Conservation (phyloP, 192 early-diverging fungal species). For the Coemansia sp. region DNA sequence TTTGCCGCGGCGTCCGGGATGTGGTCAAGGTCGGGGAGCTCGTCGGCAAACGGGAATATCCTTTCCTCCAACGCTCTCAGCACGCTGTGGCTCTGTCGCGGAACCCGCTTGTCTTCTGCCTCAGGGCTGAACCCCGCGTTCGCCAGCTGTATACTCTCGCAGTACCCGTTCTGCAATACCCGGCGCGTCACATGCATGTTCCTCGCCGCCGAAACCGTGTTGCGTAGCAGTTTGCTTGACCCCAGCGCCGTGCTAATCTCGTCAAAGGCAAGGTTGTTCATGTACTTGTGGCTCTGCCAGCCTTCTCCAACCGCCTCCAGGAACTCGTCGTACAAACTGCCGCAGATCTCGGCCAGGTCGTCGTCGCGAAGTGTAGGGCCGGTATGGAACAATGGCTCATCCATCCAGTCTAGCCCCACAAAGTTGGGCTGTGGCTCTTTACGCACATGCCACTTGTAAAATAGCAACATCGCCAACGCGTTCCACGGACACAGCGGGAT, state of each 20-base stretch:
- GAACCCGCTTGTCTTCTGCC: not conserved
- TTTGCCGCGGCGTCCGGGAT: not conserved
- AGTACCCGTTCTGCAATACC: slow-evolving; percentile 11
- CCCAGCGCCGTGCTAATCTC: slow-evolving; percentile 1
- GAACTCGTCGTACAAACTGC: slow-evolving; percentile 24
- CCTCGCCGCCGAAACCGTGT: slow-evolving; percentile 1
- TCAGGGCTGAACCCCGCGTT: slow-evolving; percentile 16
- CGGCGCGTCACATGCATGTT: slow-evolving; percentile 15
- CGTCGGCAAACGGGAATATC: slow-evolving; percentile 39
- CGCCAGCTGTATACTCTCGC: slow-evolving; percentile 7
- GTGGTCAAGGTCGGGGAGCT: slow-evolving; percentile 8
- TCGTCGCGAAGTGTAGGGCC: slow-evolving; percentile 7
- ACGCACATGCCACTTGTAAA: slow-evolving; percentile 39
- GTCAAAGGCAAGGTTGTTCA: not conserved
- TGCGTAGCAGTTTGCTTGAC: not conserved
- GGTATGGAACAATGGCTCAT: slow-evolving; percentile 28
- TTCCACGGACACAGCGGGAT: slow-evolving; percentile 45
- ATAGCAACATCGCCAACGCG: slow-evolving; percentile 32
- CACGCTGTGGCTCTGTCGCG: slow-evolving; percentile 5
- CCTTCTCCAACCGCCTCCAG: not conserved
- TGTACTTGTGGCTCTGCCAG: slow-evolving; percentile 16
- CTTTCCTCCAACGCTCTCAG: not conserved
- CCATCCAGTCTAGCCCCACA: slow-evolving; percentile 19
- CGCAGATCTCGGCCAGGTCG: slow-evolving; percentile 16
- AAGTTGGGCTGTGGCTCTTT: slow-evolving; percentile 41